A percentile compares a stretch with the other conserved stretches of the same genome.
Evolutionary conservation across 179 eudicot genomes (phyloP).

Genomic region (Sideroxylon spinosum): DNA sequence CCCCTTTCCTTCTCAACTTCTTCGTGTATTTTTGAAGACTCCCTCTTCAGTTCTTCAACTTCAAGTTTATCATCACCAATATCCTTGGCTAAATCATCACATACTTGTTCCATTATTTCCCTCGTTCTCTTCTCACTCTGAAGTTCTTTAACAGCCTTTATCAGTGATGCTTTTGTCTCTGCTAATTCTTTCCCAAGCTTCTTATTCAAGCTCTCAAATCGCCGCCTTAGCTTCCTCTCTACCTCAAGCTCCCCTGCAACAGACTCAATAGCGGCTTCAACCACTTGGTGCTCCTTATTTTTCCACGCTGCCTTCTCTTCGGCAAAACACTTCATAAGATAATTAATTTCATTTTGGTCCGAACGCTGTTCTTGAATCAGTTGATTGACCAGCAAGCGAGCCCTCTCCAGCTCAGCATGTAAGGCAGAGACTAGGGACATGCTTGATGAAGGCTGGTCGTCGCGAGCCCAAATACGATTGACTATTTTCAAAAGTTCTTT

Average conservation of each 20-base stretch:
- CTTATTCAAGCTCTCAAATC: conserved; percentile 74
- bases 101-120: conserved; percentile 59
- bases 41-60: conserved; percentile 45
- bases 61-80: conserved; percentile 56
- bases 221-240: conserved; percentile 70
- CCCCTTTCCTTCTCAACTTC: conserved; percentile 64
- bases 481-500: conserved; percentile 86
- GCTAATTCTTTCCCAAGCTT: conserved; percentile 80
- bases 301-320: conserved; percentile 86
- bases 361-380: conserved; percentile 59
- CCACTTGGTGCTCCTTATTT: conserved; percentile 50
- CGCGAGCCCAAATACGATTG: conserved; percentile 67
- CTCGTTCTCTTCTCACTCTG: conserved; percentile 67
- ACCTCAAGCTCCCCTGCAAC: conserved; percentile 71
- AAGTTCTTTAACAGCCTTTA: conserved; percentile 54
- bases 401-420: conserved; percentile 88
- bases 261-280: conserved; percentile 79
- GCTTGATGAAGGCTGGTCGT: conserved; percentile 72
- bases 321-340: conserved; percentile 42
- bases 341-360: conserved; percentile 55
- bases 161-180: conserved; percentile 52
- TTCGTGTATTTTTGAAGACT: conserved; percentile 43
- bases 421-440: conserved; percentile 83
- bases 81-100: conserved; percentile 64
- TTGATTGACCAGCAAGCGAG: conserved; percentile 73